Conservation (phyloP, 2,329 filamentous ascomycete species). For the Phaeosphaeriaceae sp. region DNA sequence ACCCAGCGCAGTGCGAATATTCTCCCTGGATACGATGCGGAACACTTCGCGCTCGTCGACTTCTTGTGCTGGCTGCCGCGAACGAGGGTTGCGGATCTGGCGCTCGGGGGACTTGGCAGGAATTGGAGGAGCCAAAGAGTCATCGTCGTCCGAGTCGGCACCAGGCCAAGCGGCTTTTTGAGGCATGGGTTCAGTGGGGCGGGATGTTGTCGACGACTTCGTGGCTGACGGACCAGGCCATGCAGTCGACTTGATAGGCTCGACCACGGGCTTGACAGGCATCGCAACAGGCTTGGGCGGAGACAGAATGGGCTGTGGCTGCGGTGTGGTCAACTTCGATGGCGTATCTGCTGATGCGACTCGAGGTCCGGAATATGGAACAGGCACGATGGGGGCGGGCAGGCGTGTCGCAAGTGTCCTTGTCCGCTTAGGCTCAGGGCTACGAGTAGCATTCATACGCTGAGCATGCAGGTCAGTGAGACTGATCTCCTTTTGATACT, state of each 20-base stretch:
- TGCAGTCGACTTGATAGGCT: neutral
- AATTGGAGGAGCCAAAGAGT: constrained; percentile 20
- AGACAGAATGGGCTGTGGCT: neutral
- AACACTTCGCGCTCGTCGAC: constrained; percentile 14
- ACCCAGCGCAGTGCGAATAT: constrained; percentile 38
- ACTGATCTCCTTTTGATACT: constrained; percentile 28
- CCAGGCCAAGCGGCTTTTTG: constrained; percentile 16
- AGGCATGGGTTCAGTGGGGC: neutral
- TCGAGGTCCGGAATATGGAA: constrained; percentile 18
- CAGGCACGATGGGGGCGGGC: constrained; percentile 25
- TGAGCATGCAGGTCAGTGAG: constrained; percentile 19
- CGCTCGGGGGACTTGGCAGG: constrained; percentile 31
- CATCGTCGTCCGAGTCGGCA: constrained; percentile 11
- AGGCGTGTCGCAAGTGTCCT: constrained; percentile 19
- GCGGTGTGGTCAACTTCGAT: neutral
- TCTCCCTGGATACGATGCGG: constrained; percentile 44
- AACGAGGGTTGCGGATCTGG: neutral
- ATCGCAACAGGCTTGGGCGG: neutral
- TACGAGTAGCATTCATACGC: constrained; percentile 3
- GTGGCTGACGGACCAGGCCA: neutral
- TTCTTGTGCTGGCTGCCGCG: constrained; percentile 7
- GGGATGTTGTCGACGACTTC: neutral
- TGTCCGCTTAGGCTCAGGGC: constrained; percentile 2
- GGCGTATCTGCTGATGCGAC: constrained; percentile 11
- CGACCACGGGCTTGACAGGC: neutral